A percentile compares a stretch with the other conserved stretches of the same genome.
phyloP scores from a whole-genome alignment of 225 moss, liverwort and hornwort genomes.

The Polytrichum commune region DNA sequence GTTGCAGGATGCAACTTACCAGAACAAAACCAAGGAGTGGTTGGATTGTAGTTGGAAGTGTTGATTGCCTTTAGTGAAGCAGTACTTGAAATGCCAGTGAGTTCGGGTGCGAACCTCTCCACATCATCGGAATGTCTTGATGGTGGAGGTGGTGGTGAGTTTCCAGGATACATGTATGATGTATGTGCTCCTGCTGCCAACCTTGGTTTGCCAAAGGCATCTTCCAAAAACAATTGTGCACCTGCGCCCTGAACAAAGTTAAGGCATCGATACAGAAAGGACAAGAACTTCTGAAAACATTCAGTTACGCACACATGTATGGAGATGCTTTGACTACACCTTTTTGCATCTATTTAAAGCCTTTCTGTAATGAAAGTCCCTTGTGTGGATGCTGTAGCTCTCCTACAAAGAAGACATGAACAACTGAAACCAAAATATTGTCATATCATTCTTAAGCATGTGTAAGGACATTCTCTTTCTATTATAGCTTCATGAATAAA shows the following conservation, averaged over 20 bases:
- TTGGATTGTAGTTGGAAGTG: constrained; percentile 16
- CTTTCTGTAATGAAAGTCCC: too few species aligned
- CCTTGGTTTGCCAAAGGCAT: constrained; percentile 12
- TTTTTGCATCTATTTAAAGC: too few species aligned
- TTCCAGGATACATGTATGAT: not conserved
- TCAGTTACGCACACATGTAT: too few species aligned
- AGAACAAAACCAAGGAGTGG: constrained; percentile 52
- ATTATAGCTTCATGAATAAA: too few species aligned
- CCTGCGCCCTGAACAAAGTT: constrained; percentile 15
- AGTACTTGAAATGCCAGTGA: constrained; percentile 11
- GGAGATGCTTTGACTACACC: too few species aligned
- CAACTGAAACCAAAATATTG: too few species aligned
- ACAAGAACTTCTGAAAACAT: not conserved
- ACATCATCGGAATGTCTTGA: constrained; percentile 7
- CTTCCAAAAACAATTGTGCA: constrained; percentile 17
- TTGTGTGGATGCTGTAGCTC: too few species aligned
- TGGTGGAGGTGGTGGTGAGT: too few species aligned
- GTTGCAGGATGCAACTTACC: constrained; percentile 14
- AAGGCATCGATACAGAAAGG: not conserved
- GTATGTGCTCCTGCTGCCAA: constrained; percentile 3
- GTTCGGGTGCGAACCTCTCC: constrained; percentile 12
- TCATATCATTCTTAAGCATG: too few species aligned
- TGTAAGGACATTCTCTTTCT: too few species aligned
- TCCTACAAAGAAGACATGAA: too few species aligned
- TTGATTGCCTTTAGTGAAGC: constrained; percentile 20